Evolutionary conservation across 1,284 basidiomycete genomes (phyloP), one percentile per base, ranked within the genome.

Genomic region (Porogramme epimiltina): DNA sequence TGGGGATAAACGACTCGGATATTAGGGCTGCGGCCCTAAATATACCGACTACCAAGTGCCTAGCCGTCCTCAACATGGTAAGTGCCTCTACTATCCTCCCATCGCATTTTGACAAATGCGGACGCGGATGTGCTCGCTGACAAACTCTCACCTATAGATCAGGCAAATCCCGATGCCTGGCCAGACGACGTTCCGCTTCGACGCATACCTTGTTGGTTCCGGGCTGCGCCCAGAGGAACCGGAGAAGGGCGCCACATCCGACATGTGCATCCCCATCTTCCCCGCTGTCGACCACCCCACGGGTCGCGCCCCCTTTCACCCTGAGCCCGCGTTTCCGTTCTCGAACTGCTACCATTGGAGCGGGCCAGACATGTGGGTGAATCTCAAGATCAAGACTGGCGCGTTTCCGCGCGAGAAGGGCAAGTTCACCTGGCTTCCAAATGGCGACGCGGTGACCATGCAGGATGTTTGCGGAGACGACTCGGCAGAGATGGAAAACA

Each of bases 241-340:
- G 13, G 31, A 20, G 18, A 18, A 37, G 16, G 10, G 34, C n/a
- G 20, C 20, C 40, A 47, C 45, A 1, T 15, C 51, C 4, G 51
- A 52, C 13, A 52, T 48, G 46, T 52, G 51, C 25, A 36, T 48
- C 10, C 46, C 51, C 16, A 52, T 52, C 28, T 48, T 45, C 26
- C 51, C 51, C 9, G 47, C 47, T n/a, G 37, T 20, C 16, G 24
- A 18, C 2, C 51, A 52, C 37, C 47, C 51, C n/a, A 11, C 38
- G 0, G 18, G 20, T 23, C 44, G 44, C 18, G 10, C 20, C 10
- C 31, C 31, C 3, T 18, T 45, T 23, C 42, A 24, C 8, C 42
- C 37, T 8, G 19, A 9, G 20, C 48, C 48, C n/a, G 34, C 43
- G 42, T 50, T 50, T 19, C 37, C 48, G 20, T 50, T 50, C 15